phyloP scores from a whole-genome alignment of 2,329 filamentous ascomycete genomes.

The Aspergillus ochraceus region DNA sequence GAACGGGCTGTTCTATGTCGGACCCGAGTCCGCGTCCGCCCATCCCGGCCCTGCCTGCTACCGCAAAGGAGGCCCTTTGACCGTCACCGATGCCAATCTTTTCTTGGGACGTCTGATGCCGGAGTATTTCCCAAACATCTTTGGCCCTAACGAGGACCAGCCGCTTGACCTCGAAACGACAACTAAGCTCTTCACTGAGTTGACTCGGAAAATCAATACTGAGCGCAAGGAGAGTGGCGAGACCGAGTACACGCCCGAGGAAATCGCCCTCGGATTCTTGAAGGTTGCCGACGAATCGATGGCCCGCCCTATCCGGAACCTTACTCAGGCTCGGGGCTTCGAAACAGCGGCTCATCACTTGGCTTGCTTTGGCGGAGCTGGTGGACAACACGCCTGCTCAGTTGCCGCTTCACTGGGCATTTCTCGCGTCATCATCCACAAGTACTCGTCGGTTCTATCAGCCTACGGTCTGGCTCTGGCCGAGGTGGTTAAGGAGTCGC shows the following conservation, averaged over 20 bases:
- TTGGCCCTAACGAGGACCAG: slow-evolving; percentile 85
- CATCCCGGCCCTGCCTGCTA: slow-evolving; percentile 93
- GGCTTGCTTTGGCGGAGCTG: slow-evolving; percentile 88
- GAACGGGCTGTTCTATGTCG: slow-evolving; percentile 88
- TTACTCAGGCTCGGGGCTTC: slow-evolving; percentile 90
- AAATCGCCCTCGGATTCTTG: slow-evolving; percentile 43
- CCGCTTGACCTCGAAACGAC: slow-evolving; percentile 76
- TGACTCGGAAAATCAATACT: slow-evolving; percentile 59
- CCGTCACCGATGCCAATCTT: slow-evolving; percentile 89
- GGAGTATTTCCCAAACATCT: slow-evolving; percentile 95
- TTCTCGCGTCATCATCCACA: slow-evolving; percentile 79
- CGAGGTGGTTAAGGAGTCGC: slow-evolving; percentile 87
- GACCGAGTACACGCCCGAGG: slow-evolving; percentile 53
- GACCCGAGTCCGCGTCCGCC: slow-evolving; percentile 85
- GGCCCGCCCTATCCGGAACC: slow-evolving; percentile 75
- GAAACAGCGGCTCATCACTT: slow-evolving; percentile 88
- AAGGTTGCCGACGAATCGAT: slow-evolving; percentile 46
- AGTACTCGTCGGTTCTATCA: slow-evolving; percentile 87
- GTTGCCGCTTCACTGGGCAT: slow-evolving; percentile 85
- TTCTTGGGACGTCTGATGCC: slow-evolving; percentile 83
- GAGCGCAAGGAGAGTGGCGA: slow-evolving; percentile 53
- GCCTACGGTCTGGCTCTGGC: slow-evolving; percentile 92
- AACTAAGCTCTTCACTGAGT: slow-evolving; percentile 69
- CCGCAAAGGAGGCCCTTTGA: slow-evolving; percentile 83
- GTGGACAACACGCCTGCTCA: slow-evolving; percentile 88